A percentile compares a stretch with the other conserved stretches of the same genome.
Conservation (phyloP, 495 filamentous ascomycete species). For the Penicillium soppii region DNA sequence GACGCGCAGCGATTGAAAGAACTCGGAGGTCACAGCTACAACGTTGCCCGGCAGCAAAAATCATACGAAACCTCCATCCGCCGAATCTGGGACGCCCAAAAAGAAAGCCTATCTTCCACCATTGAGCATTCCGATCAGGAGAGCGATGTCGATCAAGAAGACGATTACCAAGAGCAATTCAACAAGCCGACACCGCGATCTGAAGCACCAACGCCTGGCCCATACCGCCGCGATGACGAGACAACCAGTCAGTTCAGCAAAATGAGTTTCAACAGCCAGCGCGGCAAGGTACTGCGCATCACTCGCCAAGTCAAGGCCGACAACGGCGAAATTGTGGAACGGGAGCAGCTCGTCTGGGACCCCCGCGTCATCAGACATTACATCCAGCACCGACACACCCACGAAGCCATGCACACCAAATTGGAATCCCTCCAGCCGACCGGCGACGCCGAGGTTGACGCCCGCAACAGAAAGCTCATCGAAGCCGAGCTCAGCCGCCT, state of each 20-base stretch:
- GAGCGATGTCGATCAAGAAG: slow-evolving; percentile 66
- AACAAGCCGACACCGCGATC: slow-evolving; percentile 61
- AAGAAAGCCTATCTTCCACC: slow-evolving; percentile 66
- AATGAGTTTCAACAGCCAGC: slow-evolving; percentile 65
- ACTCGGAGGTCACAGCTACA: slow-evolving; percentile 93
- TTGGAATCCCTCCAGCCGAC: slow-evolving; percentile 66
- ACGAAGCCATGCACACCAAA: slow-evolving; percentile 67
- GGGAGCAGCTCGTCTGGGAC: slow-evolving; percentile 65
- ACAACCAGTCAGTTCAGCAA: slow-evolving; percentile 83
- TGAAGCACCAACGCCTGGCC: slow-evolving; percentile 57
- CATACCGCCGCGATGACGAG: slow-evolving; percentile 66
- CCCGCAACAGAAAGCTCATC: slow-evolving; percentile 59
- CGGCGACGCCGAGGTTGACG: slow-evolving; percentile 70
- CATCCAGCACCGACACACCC: slow-evolving; percentile 48
- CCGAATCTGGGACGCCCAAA: slow-evolving; percentile 87
- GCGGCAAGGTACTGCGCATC: slow-evolving; percentile 74
- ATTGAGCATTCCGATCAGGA: slow-evolving; percentile 62
- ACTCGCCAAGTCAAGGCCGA: slow-evolving; percentile 60
- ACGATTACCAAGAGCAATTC: slow-evolving; percentile 60
- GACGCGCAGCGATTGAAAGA: slow-evolving; percentile 81
- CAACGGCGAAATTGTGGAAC: slow-evolving; percentile 59
- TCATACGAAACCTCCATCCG: slow-evolving; percentile 86
- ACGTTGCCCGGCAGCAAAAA: slow-evolving; percentile 86
- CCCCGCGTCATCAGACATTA: slow-evolving; percentile 72
- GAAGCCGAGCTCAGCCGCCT: slow-evolving; percentile 77